Evolutionary conservation across 2,329 filamentous ascomycete species (phyloP).

Genomic region (Gliomastix tumulicola): DNA sequence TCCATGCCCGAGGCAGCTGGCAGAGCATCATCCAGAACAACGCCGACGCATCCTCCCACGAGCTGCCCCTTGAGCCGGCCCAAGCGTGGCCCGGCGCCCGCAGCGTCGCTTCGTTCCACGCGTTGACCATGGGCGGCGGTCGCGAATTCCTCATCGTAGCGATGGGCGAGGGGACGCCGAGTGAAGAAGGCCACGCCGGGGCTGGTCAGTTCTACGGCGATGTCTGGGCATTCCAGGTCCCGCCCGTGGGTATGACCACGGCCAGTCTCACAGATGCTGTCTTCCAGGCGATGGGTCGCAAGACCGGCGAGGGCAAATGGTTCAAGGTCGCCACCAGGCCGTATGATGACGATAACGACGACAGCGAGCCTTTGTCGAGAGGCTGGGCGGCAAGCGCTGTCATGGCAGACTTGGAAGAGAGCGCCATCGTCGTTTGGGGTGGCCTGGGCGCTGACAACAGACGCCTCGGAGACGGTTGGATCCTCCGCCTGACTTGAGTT

Average conservation of each 20-base stretch:
- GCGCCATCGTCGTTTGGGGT: conserved; percentile 53
- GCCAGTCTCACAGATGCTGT: conserved; percentile 51
- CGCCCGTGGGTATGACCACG: conserved; percentile 44
- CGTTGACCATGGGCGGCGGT: conserved; percentile 51
- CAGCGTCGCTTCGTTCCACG: conserved; percentile 46
- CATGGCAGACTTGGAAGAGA: conserved; percentile 53
- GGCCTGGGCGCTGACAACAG: conserved; percentile 44
- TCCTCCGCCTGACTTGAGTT: conserved; percentile 55
- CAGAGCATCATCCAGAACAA: conserved; percentile 38
- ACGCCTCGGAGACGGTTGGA: conserved; percentile 56
- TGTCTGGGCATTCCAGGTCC: conserved; percentile 59
- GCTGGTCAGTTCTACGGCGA: conserved; percentile 51
- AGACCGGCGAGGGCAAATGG: conserved; percentile 55
- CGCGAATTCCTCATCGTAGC: conserved; percentile 56
- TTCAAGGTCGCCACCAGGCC: conserved; percentile 36
- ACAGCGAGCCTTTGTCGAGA: conserved; percentile 41
- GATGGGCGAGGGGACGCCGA: conserved; percentile 49
- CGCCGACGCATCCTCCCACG: conserved; percentile 20
- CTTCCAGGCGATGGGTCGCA: conserved; percentile 41
- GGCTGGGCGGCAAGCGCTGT: conserved; percentile 52
- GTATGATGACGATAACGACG: conserved; percentile 42
- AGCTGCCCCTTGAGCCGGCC: conserved; percentile 21
- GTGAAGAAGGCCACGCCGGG: conserved; percentile 37
- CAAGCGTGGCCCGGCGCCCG: conserved; percentile 45
- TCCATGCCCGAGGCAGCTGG: conserved; percentile 47